phyloP scores from a whole-genome alignment of 805 yeast genomes.

The Cyberlindnera nakhonratchasimensis region DNA sequence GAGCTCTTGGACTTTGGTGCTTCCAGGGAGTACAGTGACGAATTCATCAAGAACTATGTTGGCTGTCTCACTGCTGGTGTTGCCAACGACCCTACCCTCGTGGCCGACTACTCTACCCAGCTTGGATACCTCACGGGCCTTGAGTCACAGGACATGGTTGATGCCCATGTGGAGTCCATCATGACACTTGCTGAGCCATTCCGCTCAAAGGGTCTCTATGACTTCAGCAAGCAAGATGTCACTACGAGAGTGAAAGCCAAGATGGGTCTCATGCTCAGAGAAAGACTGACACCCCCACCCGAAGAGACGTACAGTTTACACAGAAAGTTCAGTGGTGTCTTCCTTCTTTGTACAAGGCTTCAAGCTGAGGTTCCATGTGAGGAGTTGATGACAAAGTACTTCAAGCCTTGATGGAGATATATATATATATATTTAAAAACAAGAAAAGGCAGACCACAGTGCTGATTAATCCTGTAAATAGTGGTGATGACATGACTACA shows the following conservation, averaged over 20 bases:
- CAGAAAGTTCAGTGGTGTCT: slow-evolving; percentile 92
- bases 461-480: slow-evolving; percentile 6
- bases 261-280: slow-evolving; percentile 84
- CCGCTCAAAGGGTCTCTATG: slow-evolving; percentile 51
- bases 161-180: slow-evolving; percentile 90
- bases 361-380: slow-evolving; percentile 81
- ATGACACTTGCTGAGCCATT: slow-evolving; percentile 93
- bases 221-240: slow-evolving; percentile 82
- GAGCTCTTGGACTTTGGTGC: slow-evolving; percentile 96
- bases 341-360: slow-evolving; percentile 81
- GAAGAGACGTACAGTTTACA: slow-evolving; percentile 97
- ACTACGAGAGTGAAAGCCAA: slow-evolving; percentile 90
- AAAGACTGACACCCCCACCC: slow-evolving; percentile 94
- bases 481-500: slow-evolving; percentile 1
- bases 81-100: slow-evolving; percentile 57
- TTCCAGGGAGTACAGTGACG: slow-evolving; percentile 68
- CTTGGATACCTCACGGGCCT: slow-evolving; percentile 90
- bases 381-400: slow-evolving; percentile 68
- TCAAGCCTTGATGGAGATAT: slow-evolving; percentile 27
- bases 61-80: slow-evolving; percentile 74
- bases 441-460: too few species aligned
- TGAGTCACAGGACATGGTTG: slow-evolving; percentile 82
- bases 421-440: too few species aligned
- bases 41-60: slow-evolving; percentile 68
- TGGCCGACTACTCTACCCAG: slow-evolving; percentile 60